Percentiles rank a stretch among this genome's conserved stretches.
Conservation (phyloP, 2,329 filamentous ascomycete species). For the Botrytis elliptica region DNA sequence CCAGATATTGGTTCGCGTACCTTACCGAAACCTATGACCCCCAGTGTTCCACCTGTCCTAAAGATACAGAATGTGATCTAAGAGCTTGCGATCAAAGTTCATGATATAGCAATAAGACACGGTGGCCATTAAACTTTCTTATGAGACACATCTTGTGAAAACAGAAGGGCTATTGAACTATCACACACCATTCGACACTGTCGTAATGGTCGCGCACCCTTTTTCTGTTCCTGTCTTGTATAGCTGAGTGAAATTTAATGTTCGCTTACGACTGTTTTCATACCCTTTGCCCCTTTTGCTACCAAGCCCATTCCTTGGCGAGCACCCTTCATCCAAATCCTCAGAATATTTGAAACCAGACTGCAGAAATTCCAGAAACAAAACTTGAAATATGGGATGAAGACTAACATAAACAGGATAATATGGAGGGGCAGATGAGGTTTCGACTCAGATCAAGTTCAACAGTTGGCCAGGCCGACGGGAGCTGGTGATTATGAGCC, state of each 20-base stretch:
- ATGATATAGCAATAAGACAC: background rate
- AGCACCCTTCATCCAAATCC: background rate
- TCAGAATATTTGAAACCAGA: background rate
- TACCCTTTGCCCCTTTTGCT: background rate
- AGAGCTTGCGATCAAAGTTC: background rate
- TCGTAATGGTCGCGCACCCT: background rate
- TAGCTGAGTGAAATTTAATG: background rate
- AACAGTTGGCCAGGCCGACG: background rate
- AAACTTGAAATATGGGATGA: background rate
- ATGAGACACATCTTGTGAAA: background rate
- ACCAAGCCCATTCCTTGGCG: background rate
- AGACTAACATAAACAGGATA: background rate
- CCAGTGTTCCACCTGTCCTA: background rate
- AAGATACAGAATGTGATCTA: background rate
- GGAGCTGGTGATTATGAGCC: background rate
- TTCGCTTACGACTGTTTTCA: background rate
- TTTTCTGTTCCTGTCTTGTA: background rate
- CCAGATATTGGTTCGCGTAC: background rate
- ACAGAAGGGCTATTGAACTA: background rate
- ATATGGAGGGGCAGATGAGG: background rate
- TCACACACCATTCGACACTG: background rate
- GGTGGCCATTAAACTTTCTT: background rate
- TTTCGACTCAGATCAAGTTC: background rate
- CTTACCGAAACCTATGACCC: background rate
- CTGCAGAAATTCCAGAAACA: background rate